phyloP scores from a whole-genome alignment of 2,329 filamentous ascomycete species.

The Ilyonectria mors-panacis region DNA sequence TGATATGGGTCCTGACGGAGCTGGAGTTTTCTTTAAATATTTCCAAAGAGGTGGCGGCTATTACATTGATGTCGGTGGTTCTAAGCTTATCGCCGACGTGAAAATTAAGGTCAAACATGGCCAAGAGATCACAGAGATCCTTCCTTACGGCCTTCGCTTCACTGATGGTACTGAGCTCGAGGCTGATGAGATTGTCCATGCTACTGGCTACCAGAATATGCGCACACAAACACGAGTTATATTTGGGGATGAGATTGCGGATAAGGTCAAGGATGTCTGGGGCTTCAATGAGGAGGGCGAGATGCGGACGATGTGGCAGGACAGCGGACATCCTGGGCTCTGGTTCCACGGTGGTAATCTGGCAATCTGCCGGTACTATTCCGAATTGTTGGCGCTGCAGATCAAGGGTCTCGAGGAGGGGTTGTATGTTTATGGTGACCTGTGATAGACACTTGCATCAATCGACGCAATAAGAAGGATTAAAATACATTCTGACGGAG shows the following conservation, averaged over 20 bases:
- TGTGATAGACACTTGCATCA: too few species aligned
- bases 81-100: constrained; percentile 72
- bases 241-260: constrained; percentile 74
- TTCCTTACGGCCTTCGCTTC: constrained; percentile 60
- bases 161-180: constrained; percentile 69
- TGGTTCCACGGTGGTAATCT: constrained; percentile 78
- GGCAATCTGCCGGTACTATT: constrained; percentile 74
- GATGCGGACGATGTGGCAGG: constrained; percentile 69
- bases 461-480: too few species aligned
- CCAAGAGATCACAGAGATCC: constrained; percentile 67
- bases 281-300: constrained; percentile 72
- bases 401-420: constrained; percentile 62
- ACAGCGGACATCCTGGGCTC: constrained; percentile 73
- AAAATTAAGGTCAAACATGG: constrained; percentile 75
- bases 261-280: constrained; percentile 73
- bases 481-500: too few species aligned
- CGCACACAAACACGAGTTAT: constrained; percentile 71
- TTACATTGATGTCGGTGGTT: constrained; percentile 78
- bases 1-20: constrained; percentile 69
- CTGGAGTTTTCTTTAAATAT: constrained; percentile 74
- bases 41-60: constrained; percentile 77
- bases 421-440: constrained; percentile 41
- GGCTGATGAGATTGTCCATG: constrained; percentile 75
- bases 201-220: constrained; percentile 79
- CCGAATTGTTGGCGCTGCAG: constrained; percentile 66